Conservation (phyloP, 805 yeast genomes). For the Candida ovalis region DNA sequence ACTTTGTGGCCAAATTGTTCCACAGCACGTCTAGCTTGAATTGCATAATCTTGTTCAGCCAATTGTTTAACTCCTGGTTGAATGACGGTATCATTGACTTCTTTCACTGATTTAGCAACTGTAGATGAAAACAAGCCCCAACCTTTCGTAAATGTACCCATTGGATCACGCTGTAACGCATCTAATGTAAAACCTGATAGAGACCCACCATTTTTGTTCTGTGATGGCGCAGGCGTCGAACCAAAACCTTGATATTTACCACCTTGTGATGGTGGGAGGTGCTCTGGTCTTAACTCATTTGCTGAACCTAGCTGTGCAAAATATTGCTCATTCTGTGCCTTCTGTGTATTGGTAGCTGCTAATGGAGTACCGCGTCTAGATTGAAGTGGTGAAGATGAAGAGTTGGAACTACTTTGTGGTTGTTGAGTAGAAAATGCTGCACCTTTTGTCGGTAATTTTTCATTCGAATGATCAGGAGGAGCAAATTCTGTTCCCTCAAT, state of each 20-base stretch:
- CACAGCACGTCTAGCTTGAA: constrained; percentile 88
- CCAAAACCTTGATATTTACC: constrained; percentile 94
- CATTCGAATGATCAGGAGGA: constrained; percentile 57
- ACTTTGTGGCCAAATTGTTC: constrained; percentile 93
- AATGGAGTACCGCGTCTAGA: constrained; percentile 13
- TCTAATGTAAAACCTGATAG: constrained; percentile 59
- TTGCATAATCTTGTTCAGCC: constrained; percentile 72
- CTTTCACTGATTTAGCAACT: constrained; percentile 76
- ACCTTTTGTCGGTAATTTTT: constrained; percentile 35
- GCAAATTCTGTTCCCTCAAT: constrained; percentile 70
- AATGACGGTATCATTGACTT: constrained; percentile 83
- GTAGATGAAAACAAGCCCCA: constrained; percentile 93
- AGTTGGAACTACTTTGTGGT: background rate
- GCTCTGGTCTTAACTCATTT: constrained; percentile 69
- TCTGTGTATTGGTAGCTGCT: constrained; percentile 29
- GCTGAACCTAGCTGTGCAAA: constrained; percentile 74
- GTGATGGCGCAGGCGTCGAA: constrained; percentile 54
- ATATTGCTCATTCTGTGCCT: constrained; percentile 71
- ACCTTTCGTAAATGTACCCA: constrained; percentile 87
- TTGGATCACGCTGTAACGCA: constrained; percentile 74
- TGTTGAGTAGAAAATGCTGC: constrained; percentile 1
- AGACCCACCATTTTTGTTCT: constrained; percentile 38
- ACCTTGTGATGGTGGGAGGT: constrained; percentile 89
- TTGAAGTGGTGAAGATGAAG: constrained; percentile 4
- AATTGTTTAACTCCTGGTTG: constrained; percentile 87